Conservation (phyloP, 108 stramenopile species). For the Thalassiosira profunda region DNA sequence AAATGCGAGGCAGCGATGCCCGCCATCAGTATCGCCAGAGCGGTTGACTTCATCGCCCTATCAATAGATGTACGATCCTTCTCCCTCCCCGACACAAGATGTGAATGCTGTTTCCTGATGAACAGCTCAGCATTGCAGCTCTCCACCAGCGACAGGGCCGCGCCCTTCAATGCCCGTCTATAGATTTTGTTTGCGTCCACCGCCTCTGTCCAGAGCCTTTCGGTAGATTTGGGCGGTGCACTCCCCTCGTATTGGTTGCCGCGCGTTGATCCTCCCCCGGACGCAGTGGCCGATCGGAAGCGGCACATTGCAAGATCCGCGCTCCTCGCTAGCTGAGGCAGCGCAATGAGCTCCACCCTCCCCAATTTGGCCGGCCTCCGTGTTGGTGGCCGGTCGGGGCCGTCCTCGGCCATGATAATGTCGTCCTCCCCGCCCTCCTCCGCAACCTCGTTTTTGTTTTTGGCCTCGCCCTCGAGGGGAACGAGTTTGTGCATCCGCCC, state of each 20-base stretch:
- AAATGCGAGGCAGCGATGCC: slow-evolving; percentile 34
- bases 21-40: slow-evolving; percentile 42
- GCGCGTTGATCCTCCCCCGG: too few species aligned
- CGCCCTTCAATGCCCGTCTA: slow-evolving; percentile 21
- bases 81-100: too few species aligned
- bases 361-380: not conserved
- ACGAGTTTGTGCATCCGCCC: too few species aligned
- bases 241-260: too few species aligned
- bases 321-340: slow-evolving; percentile 25
- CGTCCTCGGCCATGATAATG: not conserved
- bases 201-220: slow-evolving; percentile 36
- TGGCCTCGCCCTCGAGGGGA: too few species aligned
- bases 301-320: slow-evolving; percentile 50
- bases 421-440: not conserved
- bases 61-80: slow-evolving; percentile 7
- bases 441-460: too few species aligned
- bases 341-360: slow-evolving; percentile 27
- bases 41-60: slow-evolving; percentile 25
- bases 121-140: not conserved
- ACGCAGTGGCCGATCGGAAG: slow-evolving; percentile 31
- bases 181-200: slow-evolving; percentile 23
- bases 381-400: not conserved
- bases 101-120: not conserved
- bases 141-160: slow-evolving; percentile 23
- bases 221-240: not conserved